Conservation (phyloP, 73 alveolate species). For the Blepharisma stoltei region DNA sequence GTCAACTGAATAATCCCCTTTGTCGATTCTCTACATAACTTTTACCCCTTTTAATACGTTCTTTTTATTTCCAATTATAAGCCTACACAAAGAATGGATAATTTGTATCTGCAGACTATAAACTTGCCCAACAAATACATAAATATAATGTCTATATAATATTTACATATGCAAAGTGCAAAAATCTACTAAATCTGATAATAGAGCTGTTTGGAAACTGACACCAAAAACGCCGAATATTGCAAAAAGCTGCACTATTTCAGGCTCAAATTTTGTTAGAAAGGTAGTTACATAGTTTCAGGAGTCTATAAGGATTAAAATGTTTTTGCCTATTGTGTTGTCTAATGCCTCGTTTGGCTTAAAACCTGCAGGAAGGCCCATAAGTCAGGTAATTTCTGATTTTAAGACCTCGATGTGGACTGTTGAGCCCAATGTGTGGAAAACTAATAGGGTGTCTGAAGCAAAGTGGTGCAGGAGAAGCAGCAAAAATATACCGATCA, state of each 20-base stretch:
- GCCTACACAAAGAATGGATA: conserved; percentile 37
- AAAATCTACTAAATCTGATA: conserved; percentile 53
- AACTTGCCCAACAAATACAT: conserved; percentile 32
- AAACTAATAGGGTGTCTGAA: conserved; percentile 39
- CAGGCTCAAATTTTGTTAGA: conserved; percentile 50
- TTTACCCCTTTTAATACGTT: conserved; percentile 41
- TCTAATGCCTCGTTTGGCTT: conserved; percentile 73
- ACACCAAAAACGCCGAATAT: conserved; percentile 61
- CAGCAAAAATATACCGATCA: conserved; percentile 53
- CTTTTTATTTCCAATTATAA: conserved; percentile 52
- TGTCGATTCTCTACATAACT: conserved; percentile 33
- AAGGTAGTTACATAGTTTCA: conserved; percentile 66
- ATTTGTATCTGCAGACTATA: conserved; percentile 36
- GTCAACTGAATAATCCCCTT: conserved; percentile 58
- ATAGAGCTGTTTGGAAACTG: conserved; percentile 51
- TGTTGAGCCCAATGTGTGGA: conserved; percentile 63
- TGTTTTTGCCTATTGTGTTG: conserved; percentile 56
- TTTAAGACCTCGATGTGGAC: conserved; percentile 70
- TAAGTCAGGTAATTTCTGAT: conserved; percentile 69
- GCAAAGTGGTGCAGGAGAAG: conserved; percentile 39
- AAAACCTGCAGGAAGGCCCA: conserved; percentile 82
- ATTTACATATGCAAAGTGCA: conserved; percentile 55
- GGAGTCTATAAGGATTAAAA: conserved; percentile 48
- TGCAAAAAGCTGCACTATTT: conserved; percentile 47
- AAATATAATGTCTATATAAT: conserved; percentile 32